Percentiles rank a stretch among this genome's conserved stretches.
Conservation (phyloP, 1,284 basidiomycete species). For the Rhodotorula sp. region DNA sequence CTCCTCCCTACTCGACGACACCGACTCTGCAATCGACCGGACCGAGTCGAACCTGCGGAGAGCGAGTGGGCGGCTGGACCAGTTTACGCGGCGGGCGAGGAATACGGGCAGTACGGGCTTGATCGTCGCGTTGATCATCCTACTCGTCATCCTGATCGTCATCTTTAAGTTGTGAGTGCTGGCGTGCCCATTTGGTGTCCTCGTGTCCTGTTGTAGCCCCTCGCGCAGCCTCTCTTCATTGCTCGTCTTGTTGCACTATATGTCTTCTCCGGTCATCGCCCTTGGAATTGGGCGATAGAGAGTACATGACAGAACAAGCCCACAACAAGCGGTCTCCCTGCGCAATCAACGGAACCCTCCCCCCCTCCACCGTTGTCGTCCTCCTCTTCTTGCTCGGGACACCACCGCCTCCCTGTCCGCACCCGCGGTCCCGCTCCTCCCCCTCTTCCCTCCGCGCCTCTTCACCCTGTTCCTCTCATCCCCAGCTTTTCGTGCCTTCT, state of each 20-base stretch:
- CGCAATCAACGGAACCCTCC: not conserved
- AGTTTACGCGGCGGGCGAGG: constrained; percentile 36
- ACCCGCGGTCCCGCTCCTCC: not conserved
- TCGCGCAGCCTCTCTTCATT: no score
- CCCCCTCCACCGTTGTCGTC: no score
- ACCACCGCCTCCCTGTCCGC: no score
- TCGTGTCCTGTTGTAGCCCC: no score
- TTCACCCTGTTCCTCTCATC: not conserved
- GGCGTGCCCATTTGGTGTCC: no score
- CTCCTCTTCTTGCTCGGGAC: no score
- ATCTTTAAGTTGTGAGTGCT: constrained; percentile 31
- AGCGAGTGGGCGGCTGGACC: constrained; percentile 36
- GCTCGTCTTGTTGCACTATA: no score
- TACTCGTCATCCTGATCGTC: constrained; percentile 38
- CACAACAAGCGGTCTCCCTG: not conserved
- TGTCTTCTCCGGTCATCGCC: no score
- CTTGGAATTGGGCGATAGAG: not conserved
- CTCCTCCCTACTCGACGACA: constrained; percentile 41
- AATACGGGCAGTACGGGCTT: constrained; percentile 36
- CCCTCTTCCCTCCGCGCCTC: not conserved
- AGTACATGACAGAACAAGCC: not conserved
- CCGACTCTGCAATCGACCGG: constrained; percentile 42
- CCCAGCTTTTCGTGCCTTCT: not conserved
- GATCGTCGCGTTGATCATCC: constrained; percentile 37
- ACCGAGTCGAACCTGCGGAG: constrained; percentile 39